phyloP scores from a whole-genome alignment of 2,329 filamentous ascomycete species.

The Sporothrix pallida region DNA sequence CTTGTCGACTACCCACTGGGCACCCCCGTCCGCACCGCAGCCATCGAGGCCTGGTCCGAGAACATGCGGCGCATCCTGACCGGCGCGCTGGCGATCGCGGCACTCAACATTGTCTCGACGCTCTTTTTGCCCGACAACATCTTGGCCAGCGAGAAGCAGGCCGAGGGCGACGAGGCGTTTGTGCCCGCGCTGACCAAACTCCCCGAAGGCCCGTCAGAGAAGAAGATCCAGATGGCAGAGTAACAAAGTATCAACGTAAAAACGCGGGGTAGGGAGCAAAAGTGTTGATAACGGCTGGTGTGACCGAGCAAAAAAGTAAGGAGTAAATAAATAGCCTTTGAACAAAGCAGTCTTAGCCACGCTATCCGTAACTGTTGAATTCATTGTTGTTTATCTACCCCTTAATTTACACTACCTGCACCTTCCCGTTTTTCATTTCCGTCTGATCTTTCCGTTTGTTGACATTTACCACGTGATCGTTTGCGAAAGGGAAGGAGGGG shows the following conservation, averaged over 20 bases:
- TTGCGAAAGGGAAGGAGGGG: not conserved
- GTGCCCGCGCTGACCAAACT: not conserved
- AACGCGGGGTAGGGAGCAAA: too few relatives aligned
- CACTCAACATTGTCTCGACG: not conserved
- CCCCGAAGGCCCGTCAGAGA: not conserved
- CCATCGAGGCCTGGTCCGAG: slow-evolving; percentile 6
- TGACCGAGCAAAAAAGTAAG: too few relatives aligned
- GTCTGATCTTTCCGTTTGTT: too few relatives aligned
- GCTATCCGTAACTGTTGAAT: too few relatives aligned
- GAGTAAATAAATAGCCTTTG: too few relatives aligned
- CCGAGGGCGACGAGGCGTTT: not conserved
- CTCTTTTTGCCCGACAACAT: slow-evolving; percentile 3
- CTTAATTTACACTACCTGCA: too few relatives aligned
- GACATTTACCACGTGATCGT: too few relatives aligned
- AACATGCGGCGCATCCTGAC: not conserved
- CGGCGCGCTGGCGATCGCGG: not conserved
- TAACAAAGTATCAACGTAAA: not conserved
- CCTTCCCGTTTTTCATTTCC: too few relatives aligned
- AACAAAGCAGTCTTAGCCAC: too few relatives aligned
- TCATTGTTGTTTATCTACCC: too few relatives aligned
- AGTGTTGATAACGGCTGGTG: too few relatives aligned
- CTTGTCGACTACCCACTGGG: not conserved
- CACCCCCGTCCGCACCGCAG: not conserved
- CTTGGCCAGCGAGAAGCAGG: not conserved
- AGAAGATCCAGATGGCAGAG: not conserved